phyloP scores from a whole-genome alignment of 2,329 filamentous ascomycete genomes.

The Helotiales sp. region DNA sequence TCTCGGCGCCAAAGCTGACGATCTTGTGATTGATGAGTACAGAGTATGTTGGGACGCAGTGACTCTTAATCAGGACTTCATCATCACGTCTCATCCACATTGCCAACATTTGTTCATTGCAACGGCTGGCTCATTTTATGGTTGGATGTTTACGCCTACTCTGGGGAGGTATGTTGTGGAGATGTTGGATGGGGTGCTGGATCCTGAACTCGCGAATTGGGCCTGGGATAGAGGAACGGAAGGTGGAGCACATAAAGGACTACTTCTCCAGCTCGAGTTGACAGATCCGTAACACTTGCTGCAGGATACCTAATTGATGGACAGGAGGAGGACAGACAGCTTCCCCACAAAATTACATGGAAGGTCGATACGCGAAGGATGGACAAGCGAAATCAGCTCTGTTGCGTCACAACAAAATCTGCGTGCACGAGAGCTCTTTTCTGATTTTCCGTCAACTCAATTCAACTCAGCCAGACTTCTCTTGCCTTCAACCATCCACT shows the following conservation, averaged over 20 bases:
- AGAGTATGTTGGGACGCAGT: constrained; percentile 61
- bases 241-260: constrained; percentile 23
- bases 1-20: constrained; percentile 49
- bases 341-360: too few relatives aligned
- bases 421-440: too few relatives aligned
- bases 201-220: constrained; percentile 16
- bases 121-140: constrained; percentile 67
- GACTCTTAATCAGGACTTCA: constrained; percentile 65
- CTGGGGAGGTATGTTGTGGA: constrained; percentile 64
- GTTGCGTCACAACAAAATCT: too few relatives aligned
- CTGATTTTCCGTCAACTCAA: too few relatives aligned
- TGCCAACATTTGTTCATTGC: constrained; percentile 62
- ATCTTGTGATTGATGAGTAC: constrained; percentile 49
- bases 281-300: constrained; percentile 6
- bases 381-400: too few relatives aligned
- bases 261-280: constrained; percentile 23
- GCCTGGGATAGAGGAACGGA: constrained; percentile 19
- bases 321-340: too few relatives aligned
- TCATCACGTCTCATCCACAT: constrained; percentile 61
- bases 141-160: constrained; percentile 68
- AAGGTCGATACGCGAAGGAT: too few relatives aligned
- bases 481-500: too few relatives aligned
- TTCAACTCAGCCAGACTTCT: too few relatives aligned
- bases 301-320: too few relatives aligned
- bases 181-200: constrained; percentile 50